Base-by-base conservation (phyloP, 257 asterid genomes). In the Nicotiana obtusifolia region DNA sequence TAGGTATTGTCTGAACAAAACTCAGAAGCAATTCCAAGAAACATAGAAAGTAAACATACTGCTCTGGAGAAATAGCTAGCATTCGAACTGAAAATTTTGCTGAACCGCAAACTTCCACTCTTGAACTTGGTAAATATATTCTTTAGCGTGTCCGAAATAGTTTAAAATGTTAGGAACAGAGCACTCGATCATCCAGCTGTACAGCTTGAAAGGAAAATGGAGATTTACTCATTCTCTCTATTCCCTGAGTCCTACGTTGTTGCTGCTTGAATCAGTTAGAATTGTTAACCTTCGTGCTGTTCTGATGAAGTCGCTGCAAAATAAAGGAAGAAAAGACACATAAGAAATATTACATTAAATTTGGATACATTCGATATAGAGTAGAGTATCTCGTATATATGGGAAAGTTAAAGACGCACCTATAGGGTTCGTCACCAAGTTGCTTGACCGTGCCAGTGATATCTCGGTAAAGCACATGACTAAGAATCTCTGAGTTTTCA, bases 281-380 rank as follows among this genome's bases (percentile, higher is more conserved):
- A 93, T 92, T 57, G 92, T 93, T 90, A 92, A 82, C 86, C 97
- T 89, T 76, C 91, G 87, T 0, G 95, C 93, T 5, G 84, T 84
- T 89, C 82, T 90, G 71, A 60, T 77, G 82, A 93, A 89, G 78
- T 86, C 88, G 80, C 98, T 93, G 94, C 91, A 86, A 82, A 8
- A 22, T 20, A 54, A 80, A 65, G 56, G 56, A n/a, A 68, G 57
- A 76, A 37, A 22, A 54, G 0, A 49, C 68, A 64, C 69, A 9
- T 9, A 28, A 7, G 10, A 64, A 44, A 6, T 71, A 22, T 71
- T 5, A 11, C 59, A 41, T 44, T 71, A 20, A 4, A 68, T 68
- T 14, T 22, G 44, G 26, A 35, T 2, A 19, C 5, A 59, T 24
- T 44, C 19, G 57, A 49, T 47, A 13, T 19, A n/a, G 61, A 22